Base-by-base conservation (phyloP, 148 eudicot genomes). In the Simmondsia chinensis region DNA sequence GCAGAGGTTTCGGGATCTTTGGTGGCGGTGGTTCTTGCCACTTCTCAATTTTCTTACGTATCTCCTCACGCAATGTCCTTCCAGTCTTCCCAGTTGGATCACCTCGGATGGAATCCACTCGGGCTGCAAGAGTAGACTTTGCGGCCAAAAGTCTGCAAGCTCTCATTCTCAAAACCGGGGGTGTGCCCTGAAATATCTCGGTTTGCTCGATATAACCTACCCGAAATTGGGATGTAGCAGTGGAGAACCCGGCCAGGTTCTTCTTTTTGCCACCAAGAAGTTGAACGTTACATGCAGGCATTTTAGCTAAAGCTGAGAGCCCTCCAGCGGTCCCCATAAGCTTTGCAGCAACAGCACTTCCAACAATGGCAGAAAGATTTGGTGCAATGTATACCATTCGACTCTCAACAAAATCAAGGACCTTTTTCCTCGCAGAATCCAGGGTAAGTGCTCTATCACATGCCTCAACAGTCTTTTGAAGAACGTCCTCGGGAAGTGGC, bases 21-120 rank as follows among this genome's bases (percentile, higher is more conserved):
- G 99, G 94, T 34, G 95, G 99, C 22, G 99, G 99, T 16, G 94
- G 99, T 63, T 85, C 99, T 60, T 85, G 99, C 99, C 95, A 91
- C 48, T 91, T 91, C 69, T 85, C 99, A 41, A 91, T 91, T 72
- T 85, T 91, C 53, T 91, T 91, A 28, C 75, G 86, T 20, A 91
- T 64, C 64, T 82, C 95, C 36, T 82, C 95, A 4, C 82, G 74
- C 1, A 82, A 59, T 9, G 42, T 11, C 60, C 99, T 85, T 42
- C 99, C 95, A 26, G 60, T 65, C 60, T 70, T 77, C 20, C 95
- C 99, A 25, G 76, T 70, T 24, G 85, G 81, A 60, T 91, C 99
- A n/a, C 95, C 95, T 59, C 83, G 63, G 0, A 73, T 85, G 13
- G 86, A 74, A 56, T 91, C 99, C 11, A 91, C 86, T 27, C 99